Conservation (phyloP, 2,329 filamentous ascomycete species). For the Talaromyces pinophilus region DNA sequence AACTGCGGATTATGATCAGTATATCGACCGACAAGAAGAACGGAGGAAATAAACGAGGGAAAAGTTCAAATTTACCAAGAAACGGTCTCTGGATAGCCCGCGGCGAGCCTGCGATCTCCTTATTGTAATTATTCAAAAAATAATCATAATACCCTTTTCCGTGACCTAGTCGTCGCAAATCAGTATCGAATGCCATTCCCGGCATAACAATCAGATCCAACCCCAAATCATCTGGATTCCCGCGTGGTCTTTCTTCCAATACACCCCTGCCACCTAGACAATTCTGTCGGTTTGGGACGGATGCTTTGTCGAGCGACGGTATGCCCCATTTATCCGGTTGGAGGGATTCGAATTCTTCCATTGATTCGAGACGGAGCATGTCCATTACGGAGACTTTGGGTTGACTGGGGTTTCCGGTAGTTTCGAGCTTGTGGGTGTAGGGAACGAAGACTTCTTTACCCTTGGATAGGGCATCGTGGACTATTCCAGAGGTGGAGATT, state of each 20-base stretch:
- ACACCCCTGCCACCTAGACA: slow-evolving; percentile 67
- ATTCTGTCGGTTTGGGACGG: slow-evolving; percentile 67
- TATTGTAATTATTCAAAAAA: slow-evolving; percentile 76
- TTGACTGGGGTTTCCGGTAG: slow-evolving; percentile 31
- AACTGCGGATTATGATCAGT: slow-evolving; percentile 49
- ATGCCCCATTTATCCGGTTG: slow-evolving; percentile 88
- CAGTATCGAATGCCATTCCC: slow-evolving; percentile 83
- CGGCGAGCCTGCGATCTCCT: slow-evolving; percentile 39
- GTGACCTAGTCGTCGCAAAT: slow-evolving; percentile 78
- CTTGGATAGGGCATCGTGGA: slow-evolving; percentile 71
- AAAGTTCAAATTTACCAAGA: slow-evolving; percentile 54
- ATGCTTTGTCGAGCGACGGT: slow-evolving; percentile 72
- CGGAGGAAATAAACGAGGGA: slow-evolving; percentile 8
- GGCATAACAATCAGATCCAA: slow-evolving; percentile 90
- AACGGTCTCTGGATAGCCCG: slow-evolving; percentile 53
- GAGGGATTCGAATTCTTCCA: slow-evolving; percentile 76
- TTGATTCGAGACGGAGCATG: slow-evolving; percentile 77
- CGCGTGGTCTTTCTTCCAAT: slow-evolving; percentile 20
- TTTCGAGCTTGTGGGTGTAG: slow-evolving; percentile 68
- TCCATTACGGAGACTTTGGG: slow-evolving; percentile 78
- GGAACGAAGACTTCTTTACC: slow-evolving; percentile 91
- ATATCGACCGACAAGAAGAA: slow-evolving; percentile 1
- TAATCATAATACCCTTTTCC: slow-evolving; percentile 97
- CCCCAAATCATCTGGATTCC: slow-evolving; percentile 37
- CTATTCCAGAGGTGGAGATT: slow-evolving; percentile 78